These are phyloP conservation scores for Leonotis leonurus DNA, from an alignment of 257 asterid genomes.

Conservation along the genomic window DNA sequence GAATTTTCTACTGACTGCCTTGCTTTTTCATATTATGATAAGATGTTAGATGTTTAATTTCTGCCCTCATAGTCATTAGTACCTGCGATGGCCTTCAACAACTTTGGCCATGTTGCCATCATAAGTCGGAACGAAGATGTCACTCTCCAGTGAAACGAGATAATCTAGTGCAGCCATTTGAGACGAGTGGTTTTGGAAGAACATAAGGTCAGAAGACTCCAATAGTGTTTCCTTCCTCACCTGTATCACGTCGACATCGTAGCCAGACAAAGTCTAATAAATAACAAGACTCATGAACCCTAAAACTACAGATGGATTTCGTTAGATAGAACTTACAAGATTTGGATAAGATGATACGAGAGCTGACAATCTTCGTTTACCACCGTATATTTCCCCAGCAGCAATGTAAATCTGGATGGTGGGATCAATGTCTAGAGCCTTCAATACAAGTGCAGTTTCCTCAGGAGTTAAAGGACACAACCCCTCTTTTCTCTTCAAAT, in stretches of 20 bases:
- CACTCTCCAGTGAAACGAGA: slow-evolving; percentile 92
- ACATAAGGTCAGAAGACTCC: slow-evolving; percentile 73
- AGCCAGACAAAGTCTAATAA: slow-evolving; percentile 4
- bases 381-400: slow-evolving; percentile 98
- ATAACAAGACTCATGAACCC: not conserved
- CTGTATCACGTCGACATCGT: slow-evolving; percentile 41
- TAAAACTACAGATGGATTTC: not conserved
- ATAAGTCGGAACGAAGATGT: slow-evolving; percentile 87
- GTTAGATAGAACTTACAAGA: slow-evolving; percentile 41
- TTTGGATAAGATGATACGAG: slow-evolving; percentile 72
- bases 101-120: slow-evolving; percentile 99
- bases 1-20: no score
- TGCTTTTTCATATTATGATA: not conserved
- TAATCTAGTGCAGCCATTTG: slow-evolving; percentile 99
- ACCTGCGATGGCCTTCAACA: slow-evolving; percentile 99
- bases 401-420: slow-evolving; percentile 86
- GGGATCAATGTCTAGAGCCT: slow-evolving; percentile 72
- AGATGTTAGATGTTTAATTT: no score
- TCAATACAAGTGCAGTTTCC: slow-evolving; percentile 78
- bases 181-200: slow-evolving; percentile 90
- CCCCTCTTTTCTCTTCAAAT: slow-evolving; percentile 85
- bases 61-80: no score
- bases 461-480: slow-evolving; percentile 95
- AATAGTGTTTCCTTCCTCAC: slow-evolving; percentile 87
- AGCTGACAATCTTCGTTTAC: slow-evolving; percentile 58